Conservation (phyloP, 2,329 filamentous ascomycete genomes). For the Fusarium piperis region DNA sequence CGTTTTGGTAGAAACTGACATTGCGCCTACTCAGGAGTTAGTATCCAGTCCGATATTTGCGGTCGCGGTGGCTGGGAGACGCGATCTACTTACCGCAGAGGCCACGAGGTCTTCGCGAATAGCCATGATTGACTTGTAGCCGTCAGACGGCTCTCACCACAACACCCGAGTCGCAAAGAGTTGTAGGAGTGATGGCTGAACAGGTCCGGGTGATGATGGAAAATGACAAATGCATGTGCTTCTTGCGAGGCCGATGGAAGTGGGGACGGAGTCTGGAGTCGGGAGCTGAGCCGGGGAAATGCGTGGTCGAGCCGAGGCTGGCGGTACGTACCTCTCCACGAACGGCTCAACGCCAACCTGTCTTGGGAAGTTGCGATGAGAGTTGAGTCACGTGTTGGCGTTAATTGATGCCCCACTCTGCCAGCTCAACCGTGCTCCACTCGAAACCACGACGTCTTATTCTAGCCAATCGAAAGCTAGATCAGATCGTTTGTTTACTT, state of each 20-base stretch:
- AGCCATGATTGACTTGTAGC: constrained; percentile 64
- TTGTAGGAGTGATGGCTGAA: constrained; percentile 3
- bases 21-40: constrained; percentile 48
- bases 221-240: constrained; percentile 45
- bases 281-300: constrained; percentile 39
- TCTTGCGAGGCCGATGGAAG: constrained; percentile 20
- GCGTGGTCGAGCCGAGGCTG: constrained; percentile 47
- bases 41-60: constrained; percentile 12
- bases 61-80: constrained; percentile 8
- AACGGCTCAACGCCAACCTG: background rate
- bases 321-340: constrained; percentile 23
- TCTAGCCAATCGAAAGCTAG: constrained; percentile 41
- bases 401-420: constrained; percentile 5
- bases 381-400: constrained; percentile 21
- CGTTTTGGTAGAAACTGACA: constrained; percentile 48
- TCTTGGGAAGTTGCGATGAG: background rate
- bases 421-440: constrained; percentile 26
- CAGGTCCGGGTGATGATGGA: constrained; percentile 22
- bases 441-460: background rate
- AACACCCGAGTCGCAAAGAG: constrained; percentile 29
- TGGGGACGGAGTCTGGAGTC: constrained; percentile 38
- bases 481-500: constrained; percentile 54
- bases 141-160: constrained; percentile 34
- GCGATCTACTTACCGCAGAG: constrained; percentile 71
- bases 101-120: constrained; percentile 93